A percentile compares a stretch with the other conserved stretches of the same genome.
phyloP scores from a whole-genome alignment of 108 stramenopile genomes.

The Nannochloropsis granulata region DNA sequence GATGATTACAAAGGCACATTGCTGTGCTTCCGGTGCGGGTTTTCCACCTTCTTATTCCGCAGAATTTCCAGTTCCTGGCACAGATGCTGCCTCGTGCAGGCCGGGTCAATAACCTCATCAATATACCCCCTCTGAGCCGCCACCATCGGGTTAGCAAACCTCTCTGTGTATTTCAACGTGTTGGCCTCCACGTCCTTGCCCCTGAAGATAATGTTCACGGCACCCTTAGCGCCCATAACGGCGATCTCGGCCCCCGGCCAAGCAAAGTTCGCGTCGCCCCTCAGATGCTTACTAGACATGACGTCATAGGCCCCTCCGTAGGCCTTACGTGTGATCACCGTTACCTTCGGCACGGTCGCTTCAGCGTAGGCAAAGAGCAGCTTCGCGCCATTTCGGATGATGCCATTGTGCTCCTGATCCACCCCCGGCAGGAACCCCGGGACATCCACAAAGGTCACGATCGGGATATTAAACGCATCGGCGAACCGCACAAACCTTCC shows the following conservation, averaged over 20 bases:
- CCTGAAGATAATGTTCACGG: conserved; percentile 96
- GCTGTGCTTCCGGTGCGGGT: conserved; percentile 71
- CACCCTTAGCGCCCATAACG: conserved; percentile 99
- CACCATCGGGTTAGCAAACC: conserved; percentile 89
- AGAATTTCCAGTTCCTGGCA: conserved; percentile 85
- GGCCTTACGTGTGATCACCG: conserved; percentile 96
- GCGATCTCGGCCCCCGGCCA: conserved; percentile 82
- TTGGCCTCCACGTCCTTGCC: conserved; percentile 84
- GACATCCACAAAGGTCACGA: conserved; percentile 99
- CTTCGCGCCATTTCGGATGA: conserved; percentile 95
- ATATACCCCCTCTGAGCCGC: conserved; percentile 75
- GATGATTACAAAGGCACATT: conserved; percentile 80
- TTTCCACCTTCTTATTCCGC: conserved; percentile 58
- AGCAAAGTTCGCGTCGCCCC: conserved; percentile 92
- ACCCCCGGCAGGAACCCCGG: conserved; percentile 98
- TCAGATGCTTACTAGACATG: conserved; percentile 94
- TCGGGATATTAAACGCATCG: conserved; percentile 95
- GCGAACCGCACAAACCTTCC: conserved; percentile 71
- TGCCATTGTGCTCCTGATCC: conserved; percentile 49
- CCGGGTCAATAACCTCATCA: conserved; percentile 92
- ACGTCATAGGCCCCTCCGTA: conserved; percentile 99
- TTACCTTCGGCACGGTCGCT: conserved; percentile 70
- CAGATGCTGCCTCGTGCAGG: conserved; percentile 62
- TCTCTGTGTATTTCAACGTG: conserved; percentile 66
- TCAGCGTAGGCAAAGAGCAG: conserved; percentile 96